Base-by-base conservation (phyloP, 345 rosid species). In the Nephelium lappaceum region DNA sequence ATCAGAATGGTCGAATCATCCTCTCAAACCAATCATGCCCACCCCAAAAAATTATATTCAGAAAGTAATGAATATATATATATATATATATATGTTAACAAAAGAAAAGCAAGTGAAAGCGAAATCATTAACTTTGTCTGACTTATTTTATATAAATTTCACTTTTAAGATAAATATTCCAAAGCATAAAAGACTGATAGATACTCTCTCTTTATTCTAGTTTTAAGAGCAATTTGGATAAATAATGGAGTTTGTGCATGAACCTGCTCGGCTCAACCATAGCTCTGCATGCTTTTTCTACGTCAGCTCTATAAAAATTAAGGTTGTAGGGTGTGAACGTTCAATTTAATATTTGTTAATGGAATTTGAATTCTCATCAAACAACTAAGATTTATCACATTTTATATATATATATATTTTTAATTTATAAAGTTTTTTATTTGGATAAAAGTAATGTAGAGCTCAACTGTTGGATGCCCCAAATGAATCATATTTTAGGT, bases 41-140 rank as follows among this genome's bases (percentile, higher is more conserved):
- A 74, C 64, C 77, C 15, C 42, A 27, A 70, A 47, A 42, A 75
- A 14, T 25, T 16, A 38, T 73, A 23, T 45, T 51, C 36, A n/a
- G 23, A 76, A 31, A 66, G 49, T 60, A 57, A 8, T 27, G 36
- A 63, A 75, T 42, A 62, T 12, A 60, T 12, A 11, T 1, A 31
- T 31, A 49, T 65, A 74, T 14, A 66, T 38, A 62, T 74, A 43
- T 39, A 72, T 16, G 18, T 3, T 2, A 18, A 81, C 80, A 84
- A 77, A 58, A 19, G 74, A 69, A 73, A 76, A 75, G 81, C 61
- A 73, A 67, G 60, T 53, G 47, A 15, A 62, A 69, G 86, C 77
- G 74, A 65, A 65, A 80, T 77, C 77, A 80, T 73, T 67, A 69
- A 72, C 27, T 79, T 61, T 72, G 78, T 83, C 71, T 69, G 38